Evolutionary conservation across 1,284 basidiomycete species (phyloP).

Genomic region (Cryptococcus deneoformans): DNA sequence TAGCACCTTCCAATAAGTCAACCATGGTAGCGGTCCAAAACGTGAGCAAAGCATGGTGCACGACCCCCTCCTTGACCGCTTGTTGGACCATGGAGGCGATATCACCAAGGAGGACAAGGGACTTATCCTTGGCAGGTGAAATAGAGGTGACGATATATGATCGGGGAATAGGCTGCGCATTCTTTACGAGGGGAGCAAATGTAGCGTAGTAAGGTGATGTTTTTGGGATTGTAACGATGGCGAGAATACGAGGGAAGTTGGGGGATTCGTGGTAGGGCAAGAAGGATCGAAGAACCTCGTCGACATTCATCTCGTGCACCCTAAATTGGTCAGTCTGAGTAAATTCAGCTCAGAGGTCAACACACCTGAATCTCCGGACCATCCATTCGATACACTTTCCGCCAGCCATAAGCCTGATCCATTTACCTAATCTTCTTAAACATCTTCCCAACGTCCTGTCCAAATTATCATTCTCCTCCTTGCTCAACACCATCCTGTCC

Average conservation of each 20-base stretch:
- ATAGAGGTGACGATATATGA: slow-evolving; percentile 67
- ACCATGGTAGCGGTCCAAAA: slow-evolving; percentile 82
- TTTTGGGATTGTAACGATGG: slow-evolving; percentile 70
- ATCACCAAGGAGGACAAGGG: slow-evolving; percentile 60
- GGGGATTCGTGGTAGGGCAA: slow-evolving; percentile 93
- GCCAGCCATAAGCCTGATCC: slow-evolving; percentile 75
- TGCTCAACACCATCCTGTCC: slow-evolving; percentile 75
- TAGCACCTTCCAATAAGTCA: slow-evolving; percentile 65
- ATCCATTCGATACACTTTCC: slow-evolving; percentile 96
- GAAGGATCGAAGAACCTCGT: slow-evolving; percentile 75
- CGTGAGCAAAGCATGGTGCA: slow-evolving; percentile 71
- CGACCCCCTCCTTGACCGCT: slow-evolving; percentile 56
- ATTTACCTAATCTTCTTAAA: slow-evolving; percentile 69
- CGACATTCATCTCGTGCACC: slow-evolving; percentile 89
- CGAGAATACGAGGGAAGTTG: slow-evolving; percentile 91
- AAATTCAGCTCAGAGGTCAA: neutral
- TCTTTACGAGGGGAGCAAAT: slow-evolving; percentile 70
- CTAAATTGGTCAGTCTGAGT: slow-evolving; percentile 51
- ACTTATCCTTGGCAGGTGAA: slow-evolving; percentile 57
- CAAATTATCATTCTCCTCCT: slow-evolving; percentile 63
- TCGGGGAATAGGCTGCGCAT: slow-evolving; percentile 67
- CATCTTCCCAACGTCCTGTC: slow-evolving; percentile 54
- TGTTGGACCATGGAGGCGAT: slow-evolving; percentile 59
- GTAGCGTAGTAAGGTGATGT: slow-evolving; percentile 50
- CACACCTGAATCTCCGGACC: slow-evolving; percentile 81